Conservation (phyloP, 495 filamentous ascomycete genomes). For the Penicillium ucsense region DNA sequence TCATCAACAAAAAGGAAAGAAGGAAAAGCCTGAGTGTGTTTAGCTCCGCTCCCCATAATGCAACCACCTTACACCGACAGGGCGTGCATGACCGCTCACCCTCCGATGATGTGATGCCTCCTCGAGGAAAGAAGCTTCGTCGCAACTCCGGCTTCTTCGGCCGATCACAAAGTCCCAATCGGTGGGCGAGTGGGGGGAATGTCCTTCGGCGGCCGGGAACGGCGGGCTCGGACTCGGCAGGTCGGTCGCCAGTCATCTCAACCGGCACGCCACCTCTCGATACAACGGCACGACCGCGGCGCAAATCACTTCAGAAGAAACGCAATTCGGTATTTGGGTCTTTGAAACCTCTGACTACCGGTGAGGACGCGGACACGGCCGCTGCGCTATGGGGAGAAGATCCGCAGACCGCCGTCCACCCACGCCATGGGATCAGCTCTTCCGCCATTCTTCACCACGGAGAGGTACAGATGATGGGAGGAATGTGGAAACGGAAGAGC, state of each 20-base stretch:
- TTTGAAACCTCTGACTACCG: conserved; percentile 40
- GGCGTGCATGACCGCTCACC: conserved; percentile 26
- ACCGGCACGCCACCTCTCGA: conserved; percentile 19
- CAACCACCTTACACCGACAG: conserved; percentile 10
- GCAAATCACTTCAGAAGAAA: conserved; percentile 40
- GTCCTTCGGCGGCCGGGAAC: conserved; percentile 23
- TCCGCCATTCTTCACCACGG: conserved; percentile 55
- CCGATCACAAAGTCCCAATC: conserved; percentile 15
- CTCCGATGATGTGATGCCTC: conserved; percentile 23
- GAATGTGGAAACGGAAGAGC: conserved; percentile 74
- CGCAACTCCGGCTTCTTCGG: conserved; percentile 40
- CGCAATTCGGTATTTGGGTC: conserved; percentile 50
- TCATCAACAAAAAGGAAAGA: conserved; percentile 28
- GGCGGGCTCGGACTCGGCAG: conserved; percentile 18
- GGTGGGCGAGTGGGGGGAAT: conserved; percentile 11
- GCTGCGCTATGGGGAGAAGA: conserved; percentile 25
- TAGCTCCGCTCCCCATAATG: conserved; percentile 22
- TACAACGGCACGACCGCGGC: conserved; percentile 19
- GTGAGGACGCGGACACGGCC: conserved; percentile 41
- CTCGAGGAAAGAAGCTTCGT: conserved; percentile 28
- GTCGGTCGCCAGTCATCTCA: conserved; percentile 13
- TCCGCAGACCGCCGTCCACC: conserved; percentile 13
- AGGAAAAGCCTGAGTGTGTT: conserved; percentile 38
- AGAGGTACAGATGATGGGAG: conserved; percentile 68
- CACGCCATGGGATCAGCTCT: conserved; percentile 30